Conservation (phyloP, 208 protist genomes). For the Leishmania turanica region DNA sequence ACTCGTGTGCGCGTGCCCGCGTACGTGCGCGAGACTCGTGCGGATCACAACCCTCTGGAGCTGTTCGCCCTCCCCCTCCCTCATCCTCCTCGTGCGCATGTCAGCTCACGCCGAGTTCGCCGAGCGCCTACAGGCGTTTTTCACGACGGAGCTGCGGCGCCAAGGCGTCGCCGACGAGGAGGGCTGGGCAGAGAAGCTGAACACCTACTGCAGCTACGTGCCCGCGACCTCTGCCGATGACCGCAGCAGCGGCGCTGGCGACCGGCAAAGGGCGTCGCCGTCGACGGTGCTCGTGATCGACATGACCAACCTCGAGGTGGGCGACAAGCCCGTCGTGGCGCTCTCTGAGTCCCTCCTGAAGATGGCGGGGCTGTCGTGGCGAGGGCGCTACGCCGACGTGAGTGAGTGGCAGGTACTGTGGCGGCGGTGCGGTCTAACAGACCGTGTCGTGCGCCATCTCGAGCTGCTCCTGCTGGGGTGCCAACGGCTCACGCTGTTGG, state of each 20-base stretch:
- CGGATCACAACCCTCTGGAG: neutral
- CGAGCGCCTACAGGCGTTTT: slow-evolving; percentile 34
- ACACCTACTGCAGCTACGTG: slow-evolving; percentile 21
- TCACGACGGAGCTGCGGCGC: slow-evolving; percentile 56
- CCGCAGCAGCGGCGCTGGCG: neutral
- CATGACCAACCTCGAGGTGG: slow-evolving; percentile 34
- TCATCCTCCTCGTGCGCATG: slow-evolving; percentile 2
- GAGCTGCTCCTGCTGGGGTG: slow-evolving; percentile 49
- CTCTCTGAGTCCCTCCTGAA: slow-evolving; percentile 67
- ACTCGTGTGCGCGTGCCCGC: neutral
- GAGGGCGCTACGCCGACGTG: slow-evolving; percentile 5
- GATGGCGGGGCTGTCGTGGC: slow-evolving; percentile 21
- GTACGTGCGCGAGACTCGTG: neutral
- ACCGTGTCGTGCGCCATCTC: slow-evolving; percentile 49
- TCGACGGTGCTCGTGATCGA: slow-evolving; percentile 21
- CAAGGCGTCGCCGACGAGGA: slow-evolving; percentile 43
- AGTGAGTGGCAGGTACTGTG: slow-evolving; percentile 44
- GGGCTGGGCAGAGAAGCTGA: slow-evolving; percentile 26
- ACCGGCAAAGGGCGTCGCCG: neutral
- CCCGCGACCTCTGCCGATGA: neutral
- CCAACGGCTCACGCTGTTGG: slow-evolving; percentile 38
- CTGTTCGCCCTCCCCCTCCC: neutral
- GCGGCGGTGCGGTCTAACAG: slow-evolving; percentile 51
- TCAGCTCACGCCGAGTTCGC: slow-evolving; percentile 13
- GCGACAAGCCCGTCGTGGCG: slow-evolving; percentile 61